These are phyloP conservation scores for Melampsora allii-populina DNA, from an alignment of 1,284 basidiomycete species.

Conservation along the genomic window DNA sequence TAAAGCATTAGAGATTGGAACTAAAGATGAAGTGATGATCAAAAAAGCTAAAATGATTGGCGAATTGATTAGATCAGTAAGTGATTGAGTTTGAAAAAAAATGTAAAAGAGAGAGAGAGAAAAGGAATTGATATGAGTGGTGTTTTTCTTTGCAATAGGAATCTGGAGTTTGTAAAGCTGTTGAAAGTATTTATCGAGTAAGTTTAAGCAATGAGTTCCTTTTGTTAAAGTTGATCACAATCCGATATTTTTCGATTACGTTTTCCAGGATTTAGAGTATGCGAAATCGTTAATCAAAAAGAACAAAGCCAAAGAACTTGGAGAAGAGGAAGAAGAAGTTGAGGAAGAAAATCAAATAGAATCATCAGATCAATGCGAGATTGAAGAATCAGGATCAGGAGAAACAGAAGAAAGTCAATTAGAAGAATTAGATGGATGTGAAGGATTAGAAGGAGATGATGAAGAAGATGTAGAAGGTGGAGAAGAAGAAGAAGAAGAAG, in stretches of 20 bases:
- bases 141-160: slow-evolving; percentile 41
- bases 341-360: background rate
- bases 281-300: slow-evolving; percentile 49
- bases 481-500: background rate
- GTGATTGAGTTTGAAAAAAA: background rate
- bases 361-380: background rate
- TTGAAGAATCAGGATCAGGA: background rate
- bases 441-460: slow-evolving; percentile 1
- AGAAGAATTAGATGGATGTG: background rate
- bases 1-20: slow-evolving; percentile 73
- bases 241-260: background rate
- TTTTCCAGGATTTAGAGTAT: slow-evolving; percentile 48
- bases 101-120: background rate
- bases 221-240: background rate
- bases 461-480: background rate
- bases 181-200: slow-evolving; percentile 49
- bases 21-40: slow-evolving; percentile 81
- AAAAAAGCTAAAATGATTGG: slow-evolving; percentile 75
- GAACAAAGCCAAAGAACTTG: slow-evolving; percentile 15
- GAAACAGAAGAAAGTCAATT: background rate
- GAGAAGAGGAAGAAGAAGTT: background rate
- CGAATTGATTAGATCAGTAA: slow-evolving; percentile 66
- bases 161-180: slow-evolving; percentile 49
- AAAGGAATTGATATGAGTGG: background rate
- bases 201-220: background rate